phyloP scores from a whole-genome alignment of 2,329 filamentous ascomycete species.

The Rutstroemia sp. region DNA sequence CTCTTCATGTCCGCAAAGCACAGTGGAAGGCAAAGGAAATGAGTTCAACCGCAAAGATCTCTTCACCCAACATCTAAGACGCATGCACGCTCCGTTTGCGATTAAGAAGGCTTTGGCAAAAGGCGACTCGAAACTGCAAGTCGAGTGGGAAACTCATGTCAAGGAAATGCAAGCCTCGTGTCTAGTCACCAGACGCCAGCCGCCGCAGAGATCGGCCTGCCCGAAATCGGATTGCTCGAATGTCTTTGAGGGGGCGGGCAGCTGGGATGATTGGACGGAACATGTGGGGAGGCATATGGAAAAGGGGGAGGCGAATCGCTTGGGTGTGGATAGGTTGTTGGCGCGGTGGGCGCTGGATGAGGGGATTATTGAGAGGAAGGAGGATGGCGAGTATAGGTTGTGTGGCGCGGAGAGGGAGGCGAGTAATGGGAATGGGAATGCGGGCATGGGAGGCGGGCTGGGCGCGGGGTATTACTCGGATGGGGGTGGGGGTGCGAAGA shows the following conservation, averaged over 20 bases:
- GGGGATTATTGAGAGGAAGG: conserved; percentile 51
- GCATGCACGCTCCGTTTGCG: conserved; percentile 78
- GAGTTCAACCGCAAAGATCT: conserved; percentile 93
- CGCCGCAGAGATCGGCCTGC: conserved; percentile 66
- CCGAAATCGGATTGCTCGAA: conserved; percentile 63
- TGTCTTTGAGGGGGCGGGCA: conserved; percentile 61
- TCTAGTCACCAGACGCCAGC: conserved; percentile 58
- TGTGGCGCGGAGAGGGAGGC: conserved; percentile 35
- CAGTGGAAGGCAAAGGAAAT: conserved; percentile 49
- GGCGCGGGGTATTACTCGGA: conserved; percentile 28
- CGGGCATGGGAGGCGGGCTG: background rate
- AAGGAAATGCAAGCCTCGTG: conserved; percentile 69
- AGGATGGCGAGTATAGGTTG: conserved; percentile 50
- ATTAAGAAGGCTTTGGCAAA: conserved; percentile 52
- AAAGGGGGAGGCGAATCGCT: conserved; percentile 51
- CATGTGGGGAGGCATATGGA: conserved; percentile 90
- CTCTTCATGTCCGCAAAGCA: conserved; percentile 49
- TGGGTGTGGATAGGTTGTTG: conserved; percentile 51
- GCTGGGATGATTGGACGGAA: conserved; percentile 89
- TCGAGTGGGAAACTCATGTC: conserved; percentile 57
- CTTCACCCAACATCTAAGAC: conserved; percentile 87
- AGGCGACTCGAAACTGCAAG: conserved; percentile 49
- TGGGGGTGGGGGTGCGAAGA: conserved; percentile 12
- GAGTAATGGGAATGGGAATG: conserved; percentile 14
- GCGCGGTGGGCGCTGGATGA: conserved; percentile 57